Evolutionary conservation across 2,329 filamentous ascomycete genomes (phyloP), one percentile per base, ranked within the genome.

Genomic region (Venturia oleaginea): DNA sequence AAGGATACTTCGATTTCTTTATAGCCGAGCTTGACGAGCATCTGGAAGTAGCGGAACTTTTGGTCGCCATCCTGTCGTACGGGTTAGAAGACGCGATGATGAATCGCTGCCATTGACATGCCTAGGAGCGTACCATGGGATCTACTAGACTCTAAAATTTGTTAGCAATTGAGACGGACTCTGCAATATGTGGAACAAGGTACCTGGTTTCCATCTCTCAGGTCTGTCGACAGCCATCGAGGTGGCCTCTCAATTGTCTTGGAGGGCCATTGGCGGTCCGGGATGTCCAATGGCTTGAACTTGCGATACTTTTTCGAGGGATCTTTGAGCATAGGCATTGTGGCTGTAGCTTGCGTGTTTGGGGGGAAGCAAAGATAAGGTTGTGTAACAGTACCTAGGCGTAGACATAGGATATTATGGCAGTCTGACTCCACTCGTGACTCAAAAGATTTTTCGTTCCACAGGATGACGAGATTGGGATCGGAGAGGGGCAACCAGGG

Each of bases 1-100:
- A 96, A 97, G 4, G 92, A 94, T 24, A 97, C 89, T 75, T 97
- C 93, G 69, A 97, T 97, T 78, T 97, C 93, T 79, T 97, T 97
- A 83, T 95, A 97, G 70, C 94, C 93, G 61, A 97, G 83, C 67
- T 93, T 86, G 71, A 88, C 86, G 63, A 97, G 85, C 91, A 96
- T 95, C 78, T 92, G 87, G 82, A 97, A 97, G 82, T 92, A 97
- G 67, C 83, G 82, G 86, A 89, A 94, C 79, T 97, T 97, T 81
- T 97, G 92, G 60, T 96, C 91, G 69, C 91, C 91, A 73, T 91
- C 94, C 91, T 42, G 59, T 42, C 30, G 37, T 32, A 57, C 4
- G 27, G 7, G 51, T 57, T 57, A 57, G 51, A 5, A 57, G 27
- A 57, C 30, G 51, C 10, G 61, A 27, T 48, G 32, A 40, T 38